Evolutionary conservation across 1,139 yeast species (phyloP), one percentile per base, ranked within the genome.

Genomic region (Pneumocystis wakefieldiae): DNA sequence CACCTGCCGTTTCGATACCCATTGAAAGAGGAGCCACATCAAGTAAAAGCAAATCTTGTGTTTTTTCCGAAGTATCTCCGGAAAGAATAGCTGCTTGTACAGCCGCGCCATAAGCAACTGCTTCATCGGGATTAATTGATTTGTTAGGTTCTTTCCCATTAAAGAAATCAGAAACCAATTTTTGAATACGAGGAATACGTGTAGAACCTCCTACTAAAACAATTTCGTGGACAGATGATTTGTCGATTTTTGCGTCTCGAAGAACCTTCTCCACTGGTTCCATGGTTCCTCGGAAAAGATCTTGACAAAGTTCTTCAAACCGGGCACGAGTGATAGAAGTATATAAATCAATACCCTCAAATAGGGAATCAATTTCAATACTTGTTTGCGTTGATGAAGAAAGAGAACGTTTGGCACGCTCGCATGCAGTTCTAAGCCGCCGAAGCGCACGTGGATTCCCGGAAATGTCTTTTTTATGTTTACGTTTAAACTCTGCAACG

Each of bases 131-230:
- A 95, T 91, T 91, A 79, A 91, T 91, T 71, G 96, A 86, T 81
- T 86, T 86, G 81, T 87, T 89, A 76, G 87, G 87, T 83, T 87
- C 90, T 84, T 92, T 91, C 80, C 97, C 97, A 77, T 91, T 92
- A 80, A 92, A 91, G 91, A 84, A 91, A 81, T 92, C 97, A 72
- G 96, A 88, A 72, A 91, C 89, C 76, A 91, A 84, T 81, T 91
- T 89, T 83, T 92, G 97, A 76, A 91, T 87, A 84, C 90, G 90
- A 83, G 97, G 97, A 82, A 91, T 91, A 87, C 97, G 91, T 79
- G 98, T 91, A 71, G 98, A 91, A 84, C 98, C 98, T 86, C 98
- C 98, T 73, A 91, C 98, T 73, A 91, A 83, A 76, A 91, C 98
- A 77, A 91, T 91, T 81, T 91, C 97, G 77, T 92, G 86, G 74